Evolutionary conservation across 2,329 filamentous ascomycete species (phyloP).

Genomic region (Paramyrothecium roridum): DNA sequence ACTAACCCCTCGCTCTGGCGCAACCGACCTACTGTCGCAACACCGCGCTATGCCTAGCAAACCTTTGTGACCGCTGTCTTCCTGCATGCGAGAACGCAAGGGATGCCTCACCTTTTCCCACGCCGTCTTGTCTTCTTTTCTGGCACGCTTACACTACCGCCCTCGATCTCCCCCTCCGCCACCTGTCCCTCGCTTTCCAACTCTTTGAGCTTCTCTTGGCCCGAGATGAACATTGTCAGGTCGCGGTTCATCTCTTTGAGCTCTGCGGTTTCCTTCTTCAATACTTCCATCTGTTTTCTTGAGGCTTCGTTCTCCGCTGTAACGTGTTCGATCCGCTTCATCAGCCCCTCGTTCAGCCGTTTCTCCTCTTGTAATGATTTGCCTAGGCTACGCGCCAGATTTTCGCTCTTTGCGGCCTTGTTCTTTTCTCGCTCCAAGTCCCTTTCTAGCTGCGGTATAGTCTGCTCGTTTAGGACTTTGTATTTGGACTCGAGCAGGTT

Average conservation of each 20-base stretch:
- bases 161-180: constrained; percentile 69
- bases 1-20: no score
- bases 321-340: constrained; percentile 77
- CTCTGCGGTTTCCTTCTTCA: constrained; percentile 65
- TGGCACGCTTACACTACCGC: constrained; percentile 66
- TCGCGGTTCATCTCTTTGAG: constrained; percentile 85
- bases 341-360: constrained; percentile 73
- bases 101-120: constrained; percentile 36
- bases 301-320: constrained; percentile 59
- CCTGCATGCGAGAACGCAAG: background rate
- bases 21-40: no score
- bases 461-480: constrained; percentile 48
- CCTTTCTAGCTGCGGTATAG: constrained; percentile 67
- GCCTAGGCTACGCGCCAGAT: constrained; percentile 71
- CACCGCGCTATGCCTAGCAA: background rate
- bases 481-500: constrained; percentile 42
- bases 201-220: constrained; percentile 74
- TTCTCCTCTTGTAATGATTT: constrained; percentile 85
- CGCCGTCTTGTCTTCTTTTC: constrained; percentile 55
- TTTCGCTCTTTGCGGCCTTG: constrained; percentile 68
- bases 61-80: no score
- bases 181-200: constrained; percentile 58
- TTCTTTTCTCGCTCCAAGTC: constrained; percentile 67
- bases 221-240: constrained; percentile 81
- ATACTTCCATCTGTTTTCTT: constrained; percentile 51